Evolutionary conservation across 2,329 filamentous ascomycete species (phyloP).

Genomic region (Ustulina deusta): DNA sequence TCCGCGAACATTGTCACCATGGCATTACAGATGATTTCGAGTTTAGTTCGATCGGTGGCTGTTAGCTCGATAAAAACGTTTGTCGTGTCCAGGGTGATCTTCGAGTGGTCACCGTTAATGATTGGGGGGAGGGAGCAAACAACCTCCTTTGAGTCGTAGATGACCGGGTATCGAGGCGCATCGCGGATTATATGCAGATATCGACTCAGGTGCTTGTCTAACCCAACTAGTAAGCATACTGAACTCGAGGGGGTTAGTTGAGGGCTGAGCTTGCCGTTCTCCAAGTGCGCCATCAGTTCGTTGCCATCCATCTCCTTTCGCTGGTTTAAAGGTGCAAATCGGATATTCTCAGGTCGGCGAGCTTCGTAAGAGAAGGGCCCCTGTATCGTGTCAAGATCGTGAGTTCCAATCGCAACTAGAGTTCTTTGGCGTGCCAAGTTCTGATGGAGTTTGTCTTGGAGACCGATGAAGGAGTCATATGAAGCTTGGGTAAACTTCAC

Average conservation of each 20-base stretch:
- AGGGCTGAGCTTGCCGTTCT: conserved; percentile 62
- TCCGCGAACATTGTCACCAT: conserved; percentile 97
- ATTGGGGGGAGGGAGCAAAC: conserved; percentile 97
- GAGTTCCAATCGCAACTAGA: conserved; percentile 95
- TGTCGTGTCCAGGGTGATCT: conserved; percentile 90
- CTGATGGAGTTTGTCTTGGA: conserved; percentile 98
- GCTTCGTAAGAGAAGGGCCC: conserved; percentile 98
- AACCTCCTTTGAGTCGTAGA: conserved; percentile 86
- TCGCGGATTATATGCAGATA: conserved; percentile 96
- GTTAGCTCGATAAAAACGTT: conserved; percentile 99
- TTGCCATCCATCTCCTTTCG: conserved; percentile 86
- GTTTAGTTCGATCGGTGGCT: conserved; percentile 93
- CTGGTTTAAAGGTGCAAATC: conserved; percentile 92
- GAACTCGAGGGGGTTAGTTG: neutral
- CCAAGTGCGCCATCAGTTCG: conserved; percentile 94
- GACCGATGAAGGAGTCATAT: conserved; percentile 96
- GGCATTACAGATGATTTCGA: conserved; percentile 95
- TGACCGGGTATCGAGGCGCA: conserved; percentile 93
- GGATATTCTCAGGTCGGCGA: conserved; percentile 88
- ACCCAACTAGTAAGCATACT: conserved; percentile 21
- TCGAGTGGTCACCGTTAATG: conserved; percentile 97
- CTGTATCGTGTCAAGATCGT: conserved; percentile 92
- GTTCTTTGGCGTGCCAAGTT: conserved; percentile 94
- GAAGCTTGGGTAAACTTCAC: conserved; percentile 90
- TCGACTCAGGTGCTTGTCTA: conserved; percentile 87